These are phyloP conservation scores for Mycena latifolia DNA, from an alignment of 768 basidiomycete species.

Conservation along the genomic window DNA sequence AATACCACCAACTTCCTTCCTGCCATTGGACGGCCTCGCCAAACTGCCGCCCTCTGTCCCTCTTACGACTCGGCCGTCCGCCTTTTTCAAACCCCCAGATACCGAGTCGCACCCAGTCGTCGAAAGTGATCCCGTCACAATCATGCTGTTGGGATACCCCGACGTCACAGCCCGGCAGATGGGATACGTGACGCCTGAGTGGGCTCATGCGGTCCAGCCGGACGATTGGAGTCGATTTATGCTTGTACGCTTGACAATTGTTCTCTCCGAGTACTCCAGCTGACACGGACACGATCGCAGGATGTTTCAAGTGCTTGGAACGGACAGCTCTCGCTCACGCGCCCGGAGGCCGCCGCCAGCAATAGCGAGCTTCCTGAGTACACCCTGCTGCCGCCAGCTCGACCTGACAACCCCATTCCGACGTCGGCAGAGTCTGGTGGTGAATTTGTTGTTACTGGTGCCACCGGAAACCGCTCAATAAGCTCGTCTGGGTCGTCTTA, in stretches of 20 bases:
- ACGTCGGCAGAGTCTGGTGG: slow-evolving; percentile 1
- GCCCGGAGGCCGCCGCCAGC: background rate
- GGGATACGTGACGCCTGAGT: background rate
- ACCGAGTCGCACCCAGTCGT: background rate
- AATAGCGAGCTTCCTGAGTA: slow-evolving; percentile 14
- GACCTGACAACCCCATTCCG: slow-evolving; percentile 10
- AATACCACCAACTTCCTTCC: background rate
- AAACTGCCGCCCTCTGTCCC: background rate
- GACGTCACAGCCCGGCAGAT: background rate
- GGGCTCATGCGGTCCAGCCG: background rate
- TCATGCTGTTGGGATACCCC: slow-evolving; percentile 29
- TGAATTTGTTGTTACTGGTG: background rate
- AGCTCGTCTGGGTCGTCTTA: slow-evolving; percentile 14
- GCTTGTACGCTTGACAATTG: slow-evolving; percentile 16
- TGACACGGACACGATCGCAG: background rate
- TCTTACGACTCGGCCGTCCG: slow-evolving; percentile 18
- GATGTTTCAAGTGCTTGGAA: slow-evolving; percentile 33
- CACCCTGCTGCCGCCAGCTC: slow-evolving; percentile 1
- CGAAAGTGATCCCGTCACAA: background rate
- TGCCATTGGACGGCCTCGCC: background rate
- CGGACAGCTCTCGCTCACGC: slow-evolving; percentile 20
- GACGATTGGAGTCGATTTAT: slow-evolving; percentile 28
- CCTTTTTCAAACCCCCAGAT: slow-evolving; percentile 8
- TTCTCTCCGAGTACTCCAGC: background rate
- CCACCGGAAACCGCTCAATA: background rate